Base-by-base conservation (phyloP, 208 protist species). In the Leishmania martiniquensis region DNA sequence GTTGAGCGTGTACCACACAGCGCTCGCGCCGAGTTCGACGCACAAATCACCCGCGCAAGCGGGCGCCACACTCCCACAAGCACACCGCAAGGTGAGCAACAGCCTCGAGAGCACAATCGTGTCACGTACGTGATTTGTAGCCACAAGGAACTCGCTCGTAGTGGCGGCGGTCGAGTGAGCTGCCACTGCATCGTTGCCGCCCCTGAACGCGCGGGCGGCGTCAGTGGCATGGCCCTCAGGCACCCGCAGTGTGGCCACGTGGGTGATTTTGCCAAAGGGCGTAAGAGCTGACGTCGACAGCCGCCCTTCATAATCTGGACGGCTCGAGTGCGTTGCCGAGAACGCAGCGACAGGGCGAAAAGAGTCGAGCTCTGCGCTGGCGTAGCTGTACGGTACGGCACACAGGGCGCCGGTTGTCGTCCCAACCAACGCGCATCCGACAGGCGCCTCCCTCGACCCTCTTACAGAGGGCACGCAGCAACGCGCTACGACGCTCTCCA, bases 231-330 rank as follows among this genome's bases (percentile, higher is more conserved):
- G 29, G 65, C 22, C 39, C 2, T 69, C 25, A 42, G 37, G 65
- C 42, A 42, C 34, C 4, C 22, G 47, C 32, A 76, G 51, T 39
- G 42, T 32, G 2, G 57, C 57, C 4, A 83, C 54, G 13, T 78
- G 67, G 22, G 79, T 83, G 54, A 83, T 57, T 70, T 83, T 83
- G 45, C 79, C 79, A 54, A 74, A 65, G 5, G 20, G 0, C 62
- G 67, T 59, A 29, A 77, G 42, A 25, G 60, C 77, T 17, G 63
- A 72, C 13, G 72, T 72, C 1, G 44, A 54, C 32, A 49, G n/a
- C 2, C 55, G 7, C 20, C 10, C 25, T 12, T 54, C 29, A 15
- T 15, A 7, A 59, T 54, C 45, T 69, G 65, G 42, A 34, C n/a
- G 3, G 1, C 13, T 12, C 5, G 55, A 47, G 15, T 34, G 32